Evolutionary conservation across 257 asterid species (phyloP), one percentile per base, ranked within the genome.

Genomic region (Cynanchum wilfordii): DNA sequence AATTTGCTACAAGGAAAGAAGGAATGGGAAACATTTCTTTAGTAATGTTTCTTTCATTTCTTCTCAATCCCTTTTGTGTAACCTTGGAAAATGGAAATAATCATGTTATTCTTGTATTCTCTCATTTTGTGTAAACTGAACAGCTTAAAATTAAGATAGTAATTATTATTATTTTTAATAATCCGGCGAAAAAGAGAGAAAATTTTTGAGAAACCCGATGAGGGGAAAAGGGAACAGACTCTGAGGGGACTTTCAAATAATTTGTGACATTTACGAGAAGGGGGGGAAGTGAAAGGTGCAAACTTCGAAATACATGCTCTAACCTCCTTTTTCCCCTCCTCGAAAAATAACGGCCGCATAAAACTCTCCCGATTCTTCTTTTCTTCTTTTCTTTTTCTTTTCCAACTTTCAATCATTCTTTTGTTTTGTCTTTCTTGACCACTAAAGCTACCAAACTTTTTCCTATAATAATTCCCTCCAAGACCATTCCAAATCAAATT

Each of bases 271-370:
- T 84, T 84, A 79, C 88, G 82, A 84, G 68, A 59, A 8, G n/a
- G 7, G 11, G 10, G 27, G 44, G 44, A 38, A 38, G 54, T 66
- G 45, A 38, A 38, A 58, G 82, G 73, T 80, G 49, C 85, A 78
- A 78, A 81, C 70, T 84, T 83, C 83, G 71, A 85, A 78, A 81
- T 65, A 47, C 55, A 75, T 74, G 38, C 73, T 27, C 38, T 33
- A n/a, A n/a, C n/a, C n/a, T n/a, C n/a, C n/a, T n/a, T n/a, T n/a
- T n/a, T n/a, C n/a, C n/a, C 62, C 27, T n/a, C 73, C 57, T 60
- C 65, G 67, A 76, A 86, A 84, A 82, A 84, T 83, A 82, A 82
- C 91, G 91, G 91, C 91, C 57, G 76, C 64, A 63, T 59, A 69
- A 19, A 60, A 70, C 33, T 51, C 38, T 7, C 29, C 40, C 49